A percentile compares a stretch with the other conserved stretches of the same genome.
Conservation (phyloP, 2,329 filamentous ascomycete genomes). For the Colletotrichum sidae region DNA sequence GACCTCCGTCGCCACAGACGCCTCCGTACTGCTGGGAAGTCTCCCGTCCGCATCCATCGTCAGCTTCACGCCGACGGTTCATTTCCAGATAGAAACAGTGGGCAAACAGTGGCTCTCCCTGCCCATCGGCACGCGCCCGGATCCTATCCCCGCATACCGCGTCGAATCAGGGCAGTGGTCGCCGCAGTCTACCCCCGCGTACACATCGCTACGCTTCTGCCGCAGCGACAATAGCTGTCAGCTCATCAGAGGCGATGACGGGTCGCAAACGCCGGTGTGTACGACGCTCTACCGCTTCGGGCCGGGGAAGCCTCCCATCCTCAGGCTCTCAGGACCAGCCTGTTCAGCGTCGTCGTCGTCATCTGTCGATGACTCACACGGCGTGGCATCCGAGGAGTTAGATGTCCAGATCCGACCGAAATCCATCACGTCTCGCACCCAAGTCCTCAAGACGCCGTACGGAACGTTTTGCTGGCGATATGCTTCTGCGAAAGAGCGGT, state of each 20-base stretch:
- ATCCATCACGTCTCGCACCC: slow-evolving; percentile 59
- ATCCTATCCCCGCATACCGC: slow-evolving; percentile 56
- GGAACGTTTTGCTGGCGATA: slow-evolving; percentile 70
- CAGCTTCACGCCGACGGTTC: slow-evolving; percentile 55
- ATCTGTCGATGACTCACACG: slow-evolving; percentile 41
- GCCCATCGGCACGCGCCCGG: slow-evolving; percentile 50
- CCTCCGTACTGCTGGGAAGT: not conserved
- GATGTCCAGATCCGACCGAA: slow-evolving; percentile 45
- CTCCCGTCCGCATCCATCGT: slow-evolving; percentile 28
- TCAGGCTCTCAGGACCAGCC: slow-evolving; percentile 47
- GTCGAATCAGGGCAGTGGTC: slow-evolving; percentile 46
- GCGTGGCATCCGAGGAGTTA: slow-evolving; percentile 40
- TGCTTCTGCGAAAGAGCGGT: slow-evolving; percentile 58
- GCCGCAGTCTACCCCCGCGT: slow-evolving; percentile 44
- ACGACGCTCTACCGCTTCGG: slow-evolving; percentile 69
- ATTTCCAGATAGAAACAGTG: slow-evolving; percentile 60
- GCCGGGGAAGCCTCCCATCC: slow-evolving; percentile 61
- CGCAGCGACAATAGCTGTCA: slow-evolving; percentile 60
- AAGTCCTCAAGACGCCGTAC: slow-evolving; percentile 58
- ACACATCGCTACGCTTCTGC: slow-evolving; percentile 62
- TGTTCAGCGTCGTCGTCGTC: slow-evolving; percentile 34
- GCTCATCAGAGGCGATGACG: slow-evolving; percentile 57
- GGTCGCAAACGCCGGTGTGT: slow-evolving; percentile 49
- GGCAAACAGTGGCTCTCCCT: slow-evolving; percentile 58
- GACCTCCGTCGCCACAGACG: not conserved